Conservation (phyloP, 148 eudicot species). For the Oxyria digyna region DNA sequence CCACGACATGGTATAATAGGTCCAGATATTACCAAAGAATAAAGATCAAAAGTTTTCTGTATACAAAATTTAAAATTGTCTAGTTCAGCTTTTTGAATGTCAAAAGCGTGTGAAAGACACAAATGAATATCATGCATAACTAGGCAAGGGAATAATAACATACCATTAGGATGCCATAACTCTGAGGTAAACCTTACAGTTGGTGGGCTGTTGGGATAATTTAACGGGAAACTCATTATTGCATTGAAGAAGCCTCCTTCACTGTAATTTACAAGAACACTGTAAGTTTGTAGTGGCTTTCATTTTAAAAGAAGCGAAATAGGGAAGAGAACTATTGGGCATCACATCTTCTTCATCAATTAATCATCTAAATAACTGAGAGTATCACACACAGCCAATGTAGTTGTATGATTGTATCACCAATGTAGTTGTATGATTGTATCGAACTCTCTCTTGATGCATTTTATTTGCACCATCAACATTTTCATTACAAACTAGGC, state of each 20-base stretch:
- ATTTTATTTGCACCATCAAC: background rate
- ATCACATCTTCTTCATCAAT: background rate
- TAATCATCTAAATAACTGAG: background rate
- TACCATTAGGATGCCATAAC: conserved; percentile 81
- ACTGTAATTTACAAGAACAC: conserved; percentile 18
- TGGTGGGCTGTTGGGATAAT: conserved; percentile 73
- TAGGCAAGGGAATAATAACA: conserved; percentile 6
- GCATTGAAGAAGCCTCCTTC: conserved; percentile 79
- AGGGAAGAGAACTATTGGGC: background rate
- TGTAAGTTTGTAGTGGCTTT: background rate
- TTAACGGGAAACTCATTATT: conserved; percentile 52
- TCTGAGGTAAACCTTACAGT: conserved; percentile 62
- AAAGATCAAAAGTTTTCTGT: background rate
- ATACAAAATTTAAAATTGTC: background rate
- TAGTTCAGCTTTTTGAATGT: background rate
- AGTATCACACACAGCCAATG: background rate
- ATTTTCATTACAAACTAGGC: background rate
- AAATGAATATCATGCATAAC: background rate
- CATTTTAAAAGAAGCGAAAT: background rate
- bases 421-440: too few relatives aligned
- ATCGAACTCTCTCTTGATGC: too few relatives aligned
- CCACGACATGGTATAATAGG: too few relatives aligned
- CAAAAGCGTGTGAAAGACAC: background rate
- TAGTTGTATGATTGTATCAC: background rate
- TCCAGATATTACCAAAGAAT: background rate